Base-by-base conservation (phyloP, 768 basidiomycete genomes). In the Rhizopogon sp. region DNA sequence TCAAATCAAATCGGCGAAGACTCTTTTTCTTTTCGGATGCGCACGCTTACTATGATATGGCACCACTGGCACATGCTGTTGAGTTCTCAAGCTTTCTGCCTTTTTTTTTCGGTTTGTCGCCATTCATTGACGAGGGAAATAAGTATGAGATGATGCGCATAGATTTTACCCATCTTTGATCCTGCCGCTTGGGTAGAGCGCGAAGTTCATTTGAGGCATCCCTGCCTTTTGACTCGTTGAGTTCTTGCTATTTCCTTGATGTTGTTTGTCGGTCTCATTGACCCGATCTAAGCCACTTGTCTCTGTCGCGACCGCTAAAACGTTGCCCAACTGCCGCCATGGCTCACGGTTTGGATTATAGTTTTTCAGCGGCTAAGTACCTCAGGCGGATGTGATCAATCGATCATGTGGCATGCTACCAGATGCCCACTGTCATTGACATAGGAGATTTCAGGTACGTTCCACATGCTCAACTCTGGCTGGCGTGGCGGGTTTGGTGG, bases 31-130 rank as follows among this genome's bases (percentile, higher is more conserved):
- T 25, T 47, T 35, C 20, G 46, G 46, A 47, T 47, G 5, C 22
- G 29, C 40, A 22, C 29, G 43, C 31, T n/a, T 33, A 22, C 13
- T 25, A 25, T 25, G 25, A 53, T 43, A 35, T 49, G 52, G n/a
- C 52, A 29, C 46, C 7, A 8, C 7, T 33, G 31, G 25, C 25
- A 25, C 37, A 11, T 47, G 22, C 53, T 52, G 67, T 61, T 69
- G 62, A 70, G 67, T 69, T 50, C 7, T 56, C 40, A 65, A 56
- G 31, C 41, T 58, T 61, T 57, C 35, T 49, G 35, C 35, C 14
- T 35, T 20, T 17, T n/a, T n/a, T 25, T 49, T 16, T 14, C 33
- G 13, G 46, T 37, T 35, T 37, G 35, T 8, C 35, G 20, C 35
- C 5, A 37, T 49, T 49, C 22, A 37, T 49, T 39, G 46, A 35